Conservation (phyloP, 192 early-diverging fungal genomes). For the Coemansia sp. region DNA sequence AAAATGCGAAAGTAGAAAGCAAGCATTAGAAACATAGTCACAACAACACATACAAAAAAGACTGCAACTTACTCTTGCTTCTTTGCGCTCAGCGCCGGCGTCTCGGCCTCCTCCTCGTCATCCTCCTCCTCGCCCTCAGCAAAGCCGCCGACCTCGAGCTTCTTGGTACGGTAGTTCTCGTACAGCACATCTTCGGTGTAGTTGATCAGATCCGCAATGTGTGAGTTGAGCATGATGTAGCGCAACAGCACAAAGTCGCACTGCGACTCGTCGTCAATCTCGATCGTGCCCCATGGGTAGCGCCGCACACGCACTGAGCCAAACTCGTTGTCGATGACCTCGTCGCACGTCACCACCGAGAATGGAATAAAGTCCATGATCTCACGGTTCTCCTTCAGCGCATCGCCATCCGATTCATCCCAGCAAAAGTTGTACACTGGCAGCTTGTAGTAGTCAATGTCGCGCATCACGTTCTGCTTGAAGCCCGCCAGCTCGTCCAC, state of each 20-base stretch:
- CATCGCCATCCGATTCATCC: slow-evolving; percentile 98
- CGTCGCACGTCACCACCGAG: slow-evolving; percentile 94
- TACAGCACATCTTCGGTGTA: slow-evolving; percentile 95
- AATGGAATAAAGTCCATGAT: slow-evolving; percentile 90
- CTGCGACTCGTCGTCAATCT: slow-evolving; percentile 96
- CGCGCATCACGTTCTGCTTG: slow-evolving; percentile 96
- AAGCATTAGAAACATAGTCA: slow-evolving; percentile 15
- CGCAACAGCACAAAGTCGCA: slow-evolving; percentile 94
- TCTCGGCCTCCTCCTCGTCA: slow-evolving; percentile 25
- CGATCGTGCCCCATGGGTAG: slow-evolving; percentile 96
- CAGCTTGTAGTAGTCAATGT: slow-evolving; percentile 92
- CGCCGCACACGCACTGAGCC: slow-evolving; percentile 86
- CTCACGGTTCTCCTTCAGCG: slow-evolving; percentile 96
- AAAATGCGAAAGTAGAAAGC: not conserved
- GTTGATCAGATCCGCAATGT: slow-evolving; percentile 95
- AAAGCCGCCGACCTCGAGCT: slow-evolving; percentile 58
- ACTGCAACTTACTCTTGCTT: slow-evolving; percentile 36
- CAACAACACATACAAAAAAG: not conserved
- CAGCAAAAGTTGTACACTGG: slow-evolving; percentile 99
- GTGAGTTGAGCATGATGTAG: slow-evolving; percentile 90
- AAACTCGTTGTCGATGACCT: slow-evolving; percentile 77
- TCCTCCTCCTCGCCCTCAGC: slow-evolving; percentile 4
- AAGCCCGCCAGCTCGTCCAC: slow-evolving; percentile 79
- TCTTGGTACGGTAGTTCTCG: slow-evolving; percentile 91
- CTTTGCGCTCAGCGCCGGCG: slow-evolving; percentile 18